A percentile compares a stretch with the other conserved stretches of the same genome.
Evolutionary conservation across 129 eudicot species (phyloP).

Genomic region (Lactuca sativa): DNA sequence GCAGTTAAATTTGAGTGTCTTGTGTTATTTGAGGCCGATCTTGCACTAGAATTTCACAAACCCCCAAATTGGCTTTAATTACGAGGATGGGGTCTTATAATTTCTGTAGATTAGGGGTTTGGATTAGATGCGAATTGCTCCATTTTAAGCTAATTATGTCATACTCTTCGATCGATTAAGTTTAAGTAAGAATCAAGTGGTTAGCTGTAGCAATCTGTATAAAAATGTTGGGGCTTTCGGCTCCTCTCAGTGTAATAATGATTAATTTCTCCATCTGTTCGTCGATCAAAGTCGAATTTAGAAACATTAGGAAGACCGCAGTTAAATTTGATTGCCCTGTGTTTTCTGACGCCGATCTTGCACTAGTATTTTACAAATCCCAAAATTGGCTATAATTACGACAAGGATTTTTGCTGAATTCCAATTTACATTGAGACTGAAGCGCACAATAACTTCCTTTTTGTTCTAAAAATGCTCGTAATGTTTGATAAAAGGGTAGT

Average conservation of each 20-base stretch:
- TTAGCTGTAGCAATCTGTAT: not conserved
- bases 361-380: not conserved
- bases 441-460: not conserved
- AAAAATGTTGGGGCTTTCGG: not conserved
- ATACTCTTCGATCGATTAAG: not conserved
- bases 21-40: slow-evolving; percentile 1
- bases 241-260: not conserved
- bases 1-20: not conserved
- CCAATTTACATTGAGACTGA: not conserved
- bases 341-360: not conserved
- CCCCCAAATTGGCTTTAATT: not conserved
- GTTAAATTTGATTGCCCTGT: not conserved
- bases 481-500: too few species aligned
- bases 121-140: not conserved
- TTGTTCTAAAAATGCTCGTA: too few species aligned
- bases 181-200: not conserved
- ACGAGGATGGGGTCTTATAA: not conserved
- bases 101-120: not conserved
- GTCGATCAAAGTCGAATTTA: not conserved
- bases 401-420: not conserved
- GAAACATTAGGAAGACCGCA: not conserved
- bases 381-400: not conserved
- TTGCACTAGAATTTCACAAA: not conserved
- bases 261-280: not conserved
- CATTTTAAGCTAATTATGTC: not conserved